Conservation (phyloP, 2,329 filamentous ascomycete species). For the Neonectria faginata region DNA sequence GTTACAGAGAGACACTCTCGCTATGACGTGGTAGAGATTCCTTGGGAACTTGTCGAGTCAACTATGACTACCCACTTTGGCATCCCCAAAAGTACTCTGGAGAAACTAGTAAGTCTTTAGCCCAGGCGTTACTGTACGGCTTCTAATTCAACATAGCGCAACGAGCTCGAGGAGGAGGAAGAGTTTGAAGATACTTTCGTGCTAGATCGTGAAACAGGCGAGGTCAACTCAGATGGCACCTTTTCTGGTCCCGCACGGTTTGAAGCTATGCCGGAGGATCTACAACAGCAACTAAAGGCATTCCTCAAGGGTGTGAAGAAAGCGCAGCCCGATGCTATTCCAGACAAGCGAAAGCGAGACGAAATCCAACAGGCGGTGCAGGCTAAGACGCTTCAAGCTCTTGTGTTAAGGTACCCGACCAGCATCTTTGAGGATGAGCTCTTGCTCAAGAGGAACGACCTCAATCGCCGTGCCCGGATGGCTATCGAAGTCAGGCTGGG, state of each 20-base stretch:
- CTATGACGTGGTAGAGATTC: slow-evolving; percentile 86
- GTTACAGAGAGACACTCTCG: slow-evolving; percentile 81
- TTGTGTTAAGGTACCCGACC: slow-evolving; percentile 58
- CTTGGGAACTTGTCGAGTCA: slow-evolving; percentile 68
- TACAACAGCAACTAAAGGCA: slow-evolving; percentile 63
- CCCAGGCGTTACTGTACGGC: background rate
- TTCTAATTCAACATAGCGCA: slow-evolving; percentile 50
- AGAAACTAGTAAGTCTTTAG: slow-evolving; percentile 54
- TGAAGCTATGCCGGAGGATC: slow-evolving; percentile 60
- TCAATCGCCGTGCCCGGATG: slow-evolving; percentile 63
- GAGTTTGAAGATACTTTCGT: slow-evolving; percentile 82
- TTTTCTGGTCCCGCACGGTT: slow-evolving; percentile 54
- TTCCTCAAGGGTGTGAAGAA: slow-evolving; percentile 64
- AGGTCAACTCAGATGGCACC: slow-evolving; percentile 63
- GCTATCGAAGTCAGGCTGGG: slow-evolving; percentile 76
- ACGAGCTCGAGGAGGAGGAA: slow-evolving; percentile 70
- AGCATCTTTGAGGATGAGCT: slow-evolving; percentile 54
- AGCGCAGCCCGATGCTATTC: slow-evolving; percentile 54
- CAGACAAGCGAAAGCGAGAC: slow-evolving; percentile 63
- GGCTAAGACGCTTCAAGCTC: slow-evolving; percentile 51
- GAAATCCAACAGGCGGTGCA: slow-evolving; percentile 58
- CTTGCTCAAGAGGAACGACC: slow-evolving; percentile 48
- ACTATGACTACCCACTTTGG: slow-evolving; percentile 56
- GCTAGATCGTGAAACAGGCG: slow-evolving; percentile 66
- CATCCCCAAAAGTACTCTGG: slow-evolving; percentile 53